Evolutionary conservation across 441 rosid species (phyloP), one percentile per base, ranked within the genome.

Genomic region (Omphalea diandra): DNA sequence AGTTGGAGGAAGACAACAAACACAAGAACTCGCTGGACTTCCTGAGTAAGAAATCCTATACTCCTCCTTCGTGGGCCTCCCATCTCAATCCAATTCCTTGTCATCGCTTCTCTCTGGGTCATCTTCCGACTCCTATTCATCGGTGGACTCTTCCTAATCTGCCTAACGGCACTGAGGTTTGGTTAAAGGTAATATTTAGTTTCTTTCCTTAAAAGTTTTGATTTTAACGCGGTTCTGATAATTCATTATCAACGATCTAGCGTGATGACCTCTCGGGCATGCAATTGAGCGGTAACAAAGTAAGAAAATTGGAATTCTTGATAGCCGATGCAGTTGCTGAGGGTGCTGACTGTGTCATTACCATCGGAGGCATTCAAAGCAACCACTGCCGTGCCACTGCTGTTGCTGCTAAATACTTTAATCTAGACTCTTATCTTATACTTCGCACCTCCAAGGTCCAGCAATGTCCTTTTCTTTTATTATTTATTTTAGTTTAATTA

Each of bases 241-340:
- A 68, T 59, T 47, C 35, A 49, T 69, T 44, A 22, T 33, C 38
- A n/a, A n/a, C 67, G 60, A 14, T 67, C 61, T 75, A 90, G 98
- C 87, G 94, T 2, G 99, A 92, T 76, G 98, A 92, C 55, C 83
- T 90, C 15, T 84, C 98, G 0, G 99, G 98, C 17, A 87, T 94
- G 98, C 93, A 94, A 80, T 35, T 94, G 90, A 94, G 99, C 53
- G 99, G 98, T 8, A 94, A 94, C 81, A 94, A 94, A 80, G 97
- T 90, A 27, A 78, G 97, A 63, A 94, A 94, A 70, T 77, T 94
- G 75, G 98, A 94, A 68, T 94, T 94, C 76, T 77, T 94, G 52
- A 65, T 94, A 87, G 97, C 97, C 1, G 96, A 94, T 58, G 99
- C 97, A 5, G 86, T 92, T 64, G 86, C 85, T 17, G 84, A 85